Percentiles rank a stretch among this genome's conserved stretches.
Evolutionary conservation across 2,329 filamentous ascomycete genomes (phyloP).

Genomic region (Aspergillus hiratsukae): DNA sequence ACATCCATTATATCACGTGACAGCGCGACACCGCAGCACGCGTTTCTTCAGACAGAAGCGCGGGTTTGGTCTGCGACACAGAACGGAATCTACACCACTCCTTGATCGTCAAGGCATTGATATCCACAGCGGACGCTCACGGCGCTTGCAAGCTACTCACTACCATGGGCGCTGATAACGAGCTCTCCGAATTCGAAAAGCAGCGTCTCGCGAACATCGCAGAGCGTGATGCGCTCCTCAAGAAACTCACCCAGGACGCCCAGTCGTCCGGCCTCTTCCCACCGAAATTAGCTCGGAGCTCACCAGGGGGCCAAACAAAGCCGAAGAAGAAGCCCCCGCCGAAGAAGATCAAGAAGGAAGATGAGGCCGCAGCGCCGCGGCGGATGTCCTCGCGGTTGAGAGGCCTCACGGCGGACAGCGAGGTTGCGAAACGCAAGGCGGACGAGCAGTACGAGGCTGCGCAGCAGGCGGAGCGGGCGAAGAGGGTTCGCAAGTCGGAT

Average conservation of each 20-base stretch:
- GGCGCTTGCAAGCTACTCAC: conserved; percentile 4
- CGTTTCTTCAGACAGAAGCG: conserved; percentile 5
- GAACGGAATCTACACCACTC: not conserved
- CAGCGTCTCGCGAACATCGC: conserved; percentile 81
- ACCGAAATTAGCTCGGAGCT: conserved; percentile 47
- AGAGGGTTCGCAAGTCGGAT: conserved; percentile 61
- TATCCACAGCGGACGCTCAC: conserved; percentile 5
- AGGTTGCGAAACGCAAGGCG: conserved; percentile 64
- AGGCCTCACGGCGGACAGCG: conserved; percentile 62
- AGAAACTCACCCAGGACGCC: conserved; percentile 65
- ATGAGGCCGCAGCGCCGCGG: conserved; percentile 52
- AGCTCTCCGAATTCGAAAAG: conserved; percentile 80
- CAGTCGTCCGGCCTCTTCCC: conserved; percentile 65
- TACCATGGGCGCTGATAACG: conserved; percentile 35
- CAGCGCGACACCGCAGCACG: conserved; percentile 15
- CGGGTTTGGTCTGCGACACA: not conserved
- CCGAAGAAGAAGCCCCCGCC: conserved; percentile 45
- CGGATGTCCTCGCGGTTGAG: conserved; percentile 59
- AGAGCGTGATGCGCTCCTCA: conserved; percentile 75
- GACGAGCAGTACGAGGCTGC: conserved; percentile 59
- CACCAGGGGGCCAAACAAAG: conserved; percentile 45
- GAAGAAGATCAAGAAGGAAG: conserved; percentile 60
- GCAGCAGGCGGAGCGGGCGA: conserved; percentile 55
- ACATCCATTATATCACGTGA: conserved; percentile 15
- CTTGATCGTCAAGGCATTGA: not conserved